Base-by-base conservation (phyloP, 2,329 filamentous ascomycete species). In the Fusarium poae region DNA sequence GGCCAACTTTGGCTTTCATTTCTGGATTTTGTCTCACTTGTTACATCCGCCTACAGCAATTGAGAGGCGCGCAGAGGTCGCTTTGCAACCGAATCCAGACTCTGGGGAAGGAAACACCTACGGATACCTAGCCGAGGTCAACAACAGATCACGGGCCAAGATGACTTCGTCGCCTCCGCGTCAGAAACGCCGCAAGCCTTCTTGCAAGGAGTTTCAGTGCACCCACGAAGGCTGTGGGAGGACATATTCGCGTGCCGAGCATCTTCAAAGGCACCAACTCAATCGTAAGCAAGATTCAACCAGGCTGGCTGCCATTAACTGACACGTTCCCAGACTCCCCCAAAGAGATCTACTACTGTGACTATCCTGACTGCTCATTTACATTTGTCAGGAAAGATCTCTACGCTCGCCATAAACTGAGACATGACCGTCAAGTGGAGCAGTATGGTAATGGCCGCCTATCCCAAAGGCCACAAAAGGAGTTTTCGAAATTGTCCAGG, bases 161-260 rank as follows among this genome's bases (percentile, higher is more conserved):
- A 75, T 75, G 73, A 62, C 65, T 65, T 75, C 72, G 63, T 74
- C 72, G 46, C 72, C 73, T 58, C 70, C 70, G 65, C 73, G 73
- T 34, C 73, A 75, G 70, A 75, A 75, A 73, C 73, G 73, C 68
- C 73, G 73, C 72, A 75, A 75, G 66, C 64, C 73, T 32, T 74
- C 73, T 12, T 75, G 73, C 70, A 75, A 75, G 58, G 73, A 75
- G 66, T 75, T 75, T 23, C 72, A 75, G 43, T 75, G 73, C 71
- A 75, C 73, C 50, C 73, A 75, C 57, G 73, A 75, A 60, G 73
- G 73, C 52, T 75, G 73, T 42, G 73, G 73, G 37, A 70, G 73
- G 54, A 75, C 73, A 20, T 75, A 75, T 29, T 75, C 73, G 25
- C 70, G 73, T 39, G 73, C 73, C 35, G 73, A 75, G 40, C 73